These are phyloP conservation scores for Fusarium sp. DNA, from an alignment of 2,329 filamentous ascomycete genomes.

Conservation along the genomic window DNA sequence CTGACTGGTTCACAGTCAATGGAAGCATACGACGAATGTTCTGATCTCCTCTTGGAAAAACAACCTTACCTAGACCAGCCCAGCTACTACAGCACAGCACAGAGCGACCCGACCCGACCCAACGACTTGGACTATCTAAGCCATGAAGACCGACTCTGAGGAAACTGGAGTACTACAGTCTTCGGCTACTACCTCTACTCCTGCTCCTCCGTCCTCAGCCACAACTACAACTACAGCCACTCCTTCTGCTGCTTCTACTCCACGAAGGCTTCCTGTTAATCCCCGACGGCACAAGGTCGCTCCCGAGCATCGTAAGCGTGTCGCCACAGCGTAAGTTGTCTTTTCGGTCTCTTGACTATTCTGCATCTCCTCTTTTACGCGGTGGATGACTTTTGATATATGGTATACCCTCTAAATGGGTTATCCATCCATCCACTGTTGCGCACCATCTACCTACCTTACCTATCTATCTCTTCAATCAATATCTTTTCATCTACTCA, in stretches of 20 bases:
- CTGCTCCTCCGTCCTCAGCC: slow-evolving; percentile 4
- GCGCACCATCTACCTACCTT: background rate
- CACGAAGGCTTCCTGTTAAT: slow-evolving; percentile 60
- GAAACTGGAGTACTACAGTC: slow-evolving; percentile 9
- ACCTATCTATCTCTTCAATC: background rate
- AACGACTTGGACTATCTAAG: slow-evolving; percentile 10
- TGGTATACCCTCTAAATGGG: background rate
- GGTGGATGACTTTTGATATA: background rate
- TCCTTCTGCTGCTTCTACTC: slow-evolving; percentile 21
- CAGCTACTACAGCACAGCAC: background rate
- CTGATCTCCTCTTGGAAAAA: slow-evolving; percentile 28
- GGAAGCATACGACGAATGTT: slow-evolving; percentile 26
- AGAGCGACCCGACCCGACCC: background rate
- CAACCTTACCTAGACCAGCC: background rate
- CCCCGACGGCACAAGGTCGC: slow-evolving; percentile 61
- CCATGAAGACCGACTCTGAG: slow-evolving; percentile 30
- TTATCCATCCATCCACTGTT: slow-evolving; percentile 4
- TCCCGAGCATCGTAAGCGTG: slow-evolving; percentile 60
- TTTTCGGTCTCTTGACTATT: background rate
- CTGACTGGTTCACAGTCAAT: slow-evolving; percentile 28
- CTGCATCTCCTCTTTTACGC: background rate
- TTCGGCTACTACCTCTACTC: slow-evolving; percentile 33
- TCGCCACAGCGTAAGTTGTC: slow-evolving; percentile 60
- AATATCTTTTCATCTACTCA: background rate
- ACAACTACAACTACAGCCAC: slow-evolving; percentile 3